Conservation (phyloP, 2,329 filamentous ascomycete species). For the Sporothrix brunneoviolacea region DNA sequence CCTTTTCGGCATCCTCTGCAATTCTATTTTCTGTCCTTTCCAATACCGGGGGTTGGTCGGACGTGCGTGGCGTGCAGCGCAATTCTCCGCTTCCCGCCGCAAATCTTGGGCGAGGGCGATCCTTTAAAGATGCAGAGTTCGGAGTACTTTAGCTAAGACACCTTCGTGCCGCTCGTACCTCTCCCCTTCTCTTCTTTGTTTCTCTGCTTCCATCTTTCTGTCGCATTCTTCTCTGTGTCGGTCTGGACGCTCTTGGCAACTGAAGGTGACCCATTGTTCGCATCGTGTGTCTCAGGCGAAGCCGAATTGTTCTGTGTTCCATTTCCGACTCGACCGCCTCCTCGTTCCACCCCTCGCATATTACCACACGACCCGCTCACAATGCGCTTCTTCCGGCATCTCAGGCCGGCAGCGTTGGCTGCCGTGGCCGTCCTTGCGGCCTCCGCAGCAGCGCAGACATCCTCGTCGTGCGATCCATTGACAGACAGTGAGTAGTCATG, state of each 20-base stretch:
- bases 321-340: too few species aligned
- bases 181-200: slow-evolving; percentile 11
- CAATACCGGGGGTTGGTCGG: too few species aligned
- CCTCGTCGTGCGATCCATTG: slow-evolving; percentile 17
- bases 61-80: too few species aligned
- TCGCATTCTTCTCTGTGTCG: too few species aligned
- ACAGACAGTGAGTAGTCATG: slow-evolving; percentile 8
- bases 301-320: neutral
- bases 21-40: too few species aligned
- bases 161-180: neutral
- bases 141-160: slow-evolving; percentile 1
- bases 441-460: slow-evolving; percentile 26
- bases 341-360: neutral
- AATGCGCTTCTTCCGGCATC: slow-evolving; percentile 1
- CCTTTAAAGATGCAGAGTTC: too few species aligned
- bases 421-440: slow-evolving; percentile 14
- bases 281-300: slow-evolving; percentile 6
- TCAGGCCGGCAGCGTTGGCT: slow-evolving; percentile 16
- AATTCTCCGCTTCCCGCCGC: too few species aligned
- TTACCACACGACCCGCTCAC: too few species aligned
- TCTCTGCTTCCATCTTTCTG: neutral
- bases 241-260: too few species aligned
- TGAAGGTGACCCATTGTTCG: too few species aligned
- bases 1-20: too few species aligned
- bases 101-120: neutral